These are phyloP conservation scores for Euphorbia pulcherrima DNA, from an alignment of 345 rosid genomes.

Conservation along the genomic window DNA sequence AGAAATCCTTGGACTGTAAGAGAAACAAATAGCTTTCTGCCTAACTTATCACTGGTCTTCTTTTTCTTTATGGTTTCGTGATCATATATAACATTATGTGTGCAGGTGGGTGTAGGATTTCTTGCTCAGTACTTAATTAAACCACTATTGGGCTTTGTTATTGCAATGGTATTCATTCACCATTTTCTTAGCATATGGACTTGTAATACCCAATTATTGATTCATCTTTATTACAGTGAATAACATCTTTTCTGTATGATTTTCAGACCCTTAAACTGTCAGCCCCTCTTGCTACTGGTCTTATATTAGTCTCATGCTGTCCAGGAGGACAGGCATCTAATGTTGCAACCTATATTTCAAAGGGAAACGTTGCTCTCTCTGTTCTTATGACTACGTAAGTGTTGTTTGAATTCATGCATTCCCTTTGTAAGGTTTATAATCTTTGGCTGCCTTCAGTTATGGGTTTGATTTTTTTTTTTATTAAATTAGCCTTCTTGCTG, in stretches of 20 bases:
- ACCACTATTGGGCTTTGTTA: slow-evolving; percentile 72
- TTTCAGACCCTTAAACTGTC: slow-evolving; percentile 76
- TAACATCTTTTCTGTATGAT: slow-evolving; percentile 13
- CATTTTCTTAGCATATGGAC: slow-evolving; percentile 1
- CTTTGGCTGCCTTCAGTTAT: slow-evolving; percentile 1
- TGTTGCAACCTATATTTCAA: slow-evolving; percentile 93
- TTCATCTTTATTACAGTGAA: no score
- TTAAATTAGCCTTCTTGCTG: neutral
- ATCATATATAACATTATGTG: slow-evolving; percentile 15
- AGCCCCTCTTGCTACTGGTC: slow-evolving; percentile 96
- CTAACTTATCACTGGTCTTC: slow-evolving; percentile 6
- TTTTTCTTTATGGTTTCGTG: slow-evolving; percentile 10
- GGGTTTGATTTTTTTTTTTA: neutral
- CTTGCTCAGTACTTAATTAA: slow-evolving; percentile 84
- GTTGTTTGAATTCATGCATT: slow-evolving; percentile 1
- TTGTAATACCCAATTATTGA: no score
- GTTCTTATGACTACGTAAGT: slow-evolving; percentile 98
- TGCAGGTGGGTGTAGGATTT: slow-evolving; percentile 97
- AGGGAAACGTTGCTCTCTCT: slow-evolving; percentile 93
- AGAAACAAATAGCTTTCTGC: neutral
- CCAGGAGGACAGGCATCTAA: slow-evolving; percentile 98
- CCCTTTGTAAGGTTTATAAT: slow-evolving; percentile 12
- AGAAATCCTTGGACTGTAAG: slow-evolving; percentile 98
- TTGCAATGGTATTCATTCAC: slow-evolving; percentile 61
- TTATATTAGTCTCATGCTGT: slow-evolving; percentile 94